Base-by-base conservation (phyloP, 1,284 basidiomycete species). In the Flammula alnicola region DNA sequence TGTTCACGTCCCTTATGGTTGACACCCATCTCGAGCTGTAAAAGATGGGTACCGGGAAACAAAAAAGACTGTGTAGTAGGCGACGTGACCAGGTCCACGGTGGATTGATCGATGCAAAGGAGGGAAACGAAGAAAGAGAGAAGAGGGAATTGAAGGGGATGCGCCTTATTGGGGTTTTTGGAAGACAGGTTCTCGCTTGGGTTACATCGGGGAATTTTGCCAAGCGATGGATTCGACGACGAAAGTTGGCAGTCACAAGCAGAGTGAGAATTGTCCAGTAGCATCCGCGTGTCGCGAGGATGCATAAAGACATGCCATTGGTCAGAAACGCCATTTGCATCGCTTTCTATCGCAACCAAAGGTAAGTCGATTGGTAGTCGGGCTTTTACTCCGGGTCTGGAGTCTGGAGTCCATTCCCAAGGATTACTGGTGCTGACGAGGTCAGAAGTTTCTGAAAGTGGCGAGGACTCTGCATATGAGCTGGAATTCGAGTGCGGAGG, bases 61-160 rank as follows among this genome's bases (percentile, higher is more conserved):
- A 39, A 14, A 25, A 16, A 27, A 16, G 37, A 26, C 4, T 39
- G 26, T 12, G 40, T 8, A 16, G 40, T 11, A 12, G 16, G 29
- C 5, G 17, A 30, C 7, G 6, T 16, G 25, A 42, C 6, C 12
- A 30, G 19, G n/a, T 31, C 27, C 7, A 27, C 8, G 37, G 46
- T 32, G 10, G 37, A 41, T 33, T 32, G 16, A 38, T 47, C 37
- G 8, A 44, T 14, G 32, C 20, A 44, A 23, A 33, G 20, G 14
- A 41, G 25, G 11, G 40, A 42, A 16, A 42, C 40, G 14, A 31
- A 32, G 5, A 42, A 27, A 19, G 40, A 19, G 29, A 42, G 14
- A 20, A n/a, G n/a, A n/a, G n/a, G n/a, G n/a, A 42, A 20, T 30
- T 25, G 29, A 19, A 31, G n/a, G n/a, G n/a, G n/a, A n/a, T n/a